Conservation (phyloP, 2,329 filamentous ascomycete species). For the Thermothelomyces thermophilus region DNA sequence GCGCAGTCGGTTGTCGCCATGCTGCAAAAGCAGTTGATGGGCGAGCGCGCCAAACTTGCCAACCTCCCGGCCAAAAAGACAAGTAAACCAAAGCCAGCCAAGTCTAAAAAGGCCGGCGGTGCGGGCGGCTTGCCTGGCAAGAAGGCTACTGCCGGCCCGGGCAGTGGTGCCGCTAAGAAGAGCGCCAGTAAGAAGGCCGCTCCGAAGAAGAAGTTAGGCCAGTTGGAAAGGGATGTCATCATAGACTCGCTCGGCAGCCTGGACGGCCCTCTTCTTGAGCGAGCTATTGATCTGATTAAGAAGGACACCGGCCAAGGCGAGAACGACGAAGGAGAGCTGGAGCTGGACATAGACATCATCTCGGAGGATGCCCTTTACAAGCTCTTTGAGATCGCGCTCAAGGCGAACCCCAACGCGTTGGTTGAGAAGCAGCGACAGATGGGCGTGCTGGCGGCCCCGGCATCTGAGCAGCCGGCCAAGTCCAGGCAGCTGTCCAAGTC, state of each 20-base stretch:
- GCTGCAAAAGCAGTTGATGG: slow-evolving; percentile 65
- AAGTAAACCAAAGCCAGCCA: slow-evolving; percentile 38
- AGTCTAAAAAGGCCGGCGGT: slow-evolving; percentile 31
- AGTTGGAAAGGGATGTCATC: slow-evolving; percentile 84
- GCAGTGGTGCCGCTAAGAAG: slow-evolving; percentile 33
- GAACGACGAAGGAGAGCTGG: slow-evolving; percentile 53
- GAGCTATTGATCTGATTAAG: slow-evolving; percentile 85
- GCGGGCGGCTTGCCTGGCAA: slow-evolving; percentile 20
- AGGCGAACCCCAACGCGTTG: slow-evolving; percentile 33
- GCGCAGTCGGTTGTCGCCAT: slow-evolving; percentile 56
- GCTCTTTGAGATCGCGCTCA: slow-evolving; percentile 41
- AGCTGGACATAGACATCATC: slow-evolving; percentile 53
- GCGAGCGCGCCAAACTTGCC: slow-evolving; percentile 59
- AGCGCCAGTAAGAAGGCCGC: slow-evolving; percentile 38
- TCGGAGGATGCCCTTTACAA: slow-evolving; percentile 49
- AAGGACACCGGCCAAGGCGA: slow-evolving; percentile 67
- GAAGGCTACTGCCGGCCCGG: slow-evolving; percentile 18
- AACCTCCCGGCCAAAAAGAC: slow-evolving; percentile 43
- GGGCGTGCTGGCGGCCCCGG: slow-evolving; percentile 23
- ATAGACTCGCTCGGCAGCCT: slow-evolving; percentile 78
- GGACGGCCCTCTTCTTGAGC: slow-evolving; percentile 67
- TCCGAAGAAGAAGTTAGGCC: slow-evolving; percentile 57
- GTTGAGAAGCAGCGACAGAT: slow-evolving; percentile 31
- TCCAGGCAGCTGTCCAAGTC: slow-evolving; percentile 39
- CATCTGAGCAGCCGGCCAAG: slow-evolving; percentile 20